Evolutionary conservation across 2,329 filamentous ascomycete species (phyloP), one percentile per base, ranked within the genome.

Genomic region (Colletotrichum camelliae): DNA sequence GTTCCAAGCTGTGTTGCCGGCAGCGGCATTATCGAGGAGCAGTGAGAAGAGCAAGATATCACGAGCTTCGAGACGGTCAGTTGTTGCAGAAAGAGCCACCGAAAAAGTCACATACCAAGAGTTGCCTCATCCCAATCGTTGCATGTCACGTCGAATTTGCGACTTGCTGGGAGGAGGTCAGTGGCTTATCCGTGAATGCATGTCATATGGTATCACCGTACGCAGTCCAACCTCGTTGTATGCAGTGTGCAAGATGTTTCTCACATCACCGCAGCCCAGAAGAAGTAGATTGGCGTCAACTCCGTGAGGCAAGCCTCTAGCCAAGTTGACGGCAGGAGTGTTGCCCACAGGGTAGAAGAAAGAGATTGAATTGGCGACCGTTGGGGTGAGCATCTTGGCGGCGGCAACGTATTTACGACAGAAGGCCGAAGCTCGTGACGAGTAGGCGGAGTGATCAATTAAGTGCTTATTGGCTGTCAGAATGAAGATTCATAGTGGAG

Each of bases 221-320:
- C 85, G 81, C 33, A 87, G 77, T 2, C 81, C 84, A 48, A 79
- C 78, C 65, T 90, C 84, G 2, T 81, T 80, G 77, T 88, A 89
- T 2, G 84, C 79, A 0, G 91, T 91, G 78, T 88, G 92, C 1
- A 93, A 81, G 33, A 93, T 85, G 76, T 90, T 89, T 15, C 90
- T 86, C 58, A 88, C 82, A 82, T 93, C 91, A 13, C 90, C 89
- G 72, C 89, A 91, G 3, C 89, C 90, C 4, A 93, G 84, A 1
- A 89, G 84, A 18, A 93, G 84, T 7, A 92, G 81, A 62, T 86
- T 81, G 3, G 86, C 89, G 79, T 89, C 83, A n/a, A 86, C 77
- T 5, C 88, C 89, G 12, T 87, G 87, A 1, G 90, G 88, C 3
- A 91, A 77, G 39, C 84, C 81, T 65, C 86, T 83, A 0, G 87